Conservation (phyloP, 2,329 filamentous ascomycete species). For the Colletotrichum orchidophilum region DNA sequence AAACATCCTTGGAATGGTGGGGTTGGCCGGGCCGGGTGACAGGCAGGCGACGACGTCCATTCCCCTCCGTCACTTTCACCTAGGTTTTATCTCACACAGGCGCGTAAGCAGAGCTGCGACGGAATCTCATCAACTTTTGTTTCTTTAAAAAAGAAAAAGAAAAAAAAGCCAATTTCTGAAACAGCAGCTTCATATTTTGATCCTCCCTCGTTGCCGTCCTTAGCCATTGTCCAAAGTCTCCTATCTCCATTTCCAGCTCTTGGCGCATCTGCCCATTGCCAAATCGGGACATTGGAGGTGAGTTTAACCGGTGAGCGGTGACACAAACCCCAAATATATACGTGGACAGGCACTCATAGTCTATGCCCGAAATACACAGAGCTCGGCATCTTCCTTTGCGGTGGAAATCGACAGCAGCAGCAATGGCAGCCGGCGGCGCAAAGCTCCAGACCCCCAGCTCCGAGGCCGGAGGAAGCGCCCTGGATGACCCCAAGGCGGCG, state of each 20-base stretch:
- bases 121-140: not conserved
- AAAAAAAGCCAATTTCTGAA: too few relatives aligned
- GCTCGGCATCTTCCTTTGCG: too few relatives aligned
- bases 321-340: not conserved
- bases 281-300: not conserved
- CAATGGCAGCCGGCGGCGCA: slow-evolving; percentile 18
- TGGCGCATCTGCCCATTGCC: not conserved
- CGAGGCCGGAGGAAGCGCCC: slow-evolving; percentile 22
- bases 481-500: slow-evolving; percentile 39
- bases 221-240: not conserved
- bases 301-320: not conserved
- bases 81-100: not conserved
- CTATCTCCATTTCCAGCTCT: not conserved
- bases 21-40: slow-evolving; percentile 16
- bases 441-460: slow-evolving; percentile 28
- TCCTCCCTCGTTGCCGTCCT: not conserved
- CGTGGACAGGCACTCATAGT: not conserved
- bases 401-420: not conserved
- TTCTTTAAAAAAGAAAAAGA: too few relatives aligned
- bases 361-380: not conserved
- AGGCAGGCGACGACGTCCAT: not conserved
- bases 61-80: not conserved
- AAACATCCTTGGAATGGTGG: slow-evolving; percentile 31
- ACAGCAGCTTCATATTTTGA: not conserved
- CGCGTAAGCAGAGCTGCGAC: not conserved